phyloP scores from a whole-genome alignment of 805 yeast species.

The Schwanniomyces vanrijiae region DNA sequence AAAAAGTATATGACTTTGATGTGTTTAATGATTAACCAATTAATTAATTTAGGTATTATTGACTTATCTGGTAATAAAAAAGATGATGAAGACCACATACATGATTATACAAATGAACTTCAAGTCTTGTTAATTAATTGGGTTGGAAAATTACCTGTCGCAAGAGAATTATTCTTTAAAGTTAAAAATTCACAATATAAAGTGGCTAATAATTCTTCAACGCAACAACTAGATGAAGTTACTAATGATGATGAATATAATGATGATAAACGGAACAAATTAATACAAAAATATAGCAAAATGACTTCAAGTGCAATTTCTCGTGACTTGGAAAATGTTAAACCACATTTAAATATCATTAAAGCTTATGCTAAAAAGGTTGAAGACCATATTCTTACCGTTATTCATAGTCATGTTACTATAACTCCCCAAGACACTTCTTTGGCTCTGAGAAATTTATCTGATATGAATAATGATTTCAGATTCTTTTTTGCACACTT shows the following conservation, averaged over 20 bases:
- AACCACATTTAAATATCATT: constrained; percentile 10
- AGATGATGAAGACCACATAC: constrained; percentile 25
- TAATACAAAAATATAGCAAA: constrained; percentile 10
- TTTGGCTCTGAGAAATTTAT: background rate
- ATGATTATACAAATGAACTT: constrained; percentile 59
- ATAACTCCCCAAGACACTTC: background rate
- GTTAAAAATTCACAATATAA: constrained; percentile 17
- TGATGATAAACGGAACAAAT: constrained; percentile 8
- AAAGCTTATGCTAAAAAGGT: constrained; percentile 13
- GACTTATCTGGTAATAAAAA: constrained; percentile 31
- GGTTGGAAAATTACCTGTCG: constrained; percentile 64
- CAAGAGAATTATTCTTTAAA: constrained; percentile 54
- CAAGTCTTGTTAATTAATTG: constrained; percentile 62
- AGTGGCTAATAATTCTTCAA: background rate
- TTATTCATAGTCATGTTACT: constrained; percentile 4
- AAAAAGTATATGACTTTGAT: constrained; percentile 50
- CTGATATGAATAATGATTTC: constrained; percentile 17
- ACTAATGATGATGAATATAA: background rate
- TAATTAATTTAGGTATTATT: constrained; percentile 46
- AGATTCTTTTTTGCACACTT: constrained; percentile 25
- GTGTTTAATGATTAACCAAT: constrained; percentile 61
- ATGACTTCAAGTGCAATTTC: constrained; percentile 17
- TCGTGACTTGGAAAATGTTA: constrained; percentile 15
- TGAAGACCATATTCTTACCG: constrained; percentile 12
- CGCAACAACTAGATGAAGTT: background rate